Evolutionary conservation across 176 grass and related monocot species (phyloP).

Genomic region (Phoenix roebelenii): DNA sequence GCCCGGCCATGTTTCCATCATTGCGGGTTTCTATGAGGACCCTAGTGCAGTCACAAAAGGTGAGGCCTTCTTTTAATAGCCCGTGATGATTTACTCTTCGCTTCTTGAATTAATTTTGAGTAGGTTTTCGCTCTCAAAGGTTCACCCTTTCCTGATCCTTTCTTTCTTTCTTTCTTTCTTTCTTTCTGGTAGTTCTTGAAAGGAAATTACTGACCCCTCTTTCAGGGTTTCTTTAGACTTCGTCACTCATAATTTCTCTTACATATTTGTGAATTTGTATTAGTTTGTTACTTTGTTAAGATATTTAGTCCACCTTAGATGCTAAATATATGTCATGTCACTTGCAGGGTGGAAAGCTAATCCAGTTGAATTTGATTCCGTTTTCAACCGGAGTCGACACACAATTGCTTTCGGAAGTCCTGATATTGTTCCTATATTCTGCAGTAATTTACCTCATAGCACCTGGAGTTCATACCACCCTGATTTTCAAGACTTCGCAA

Average conservation of each 20-base stretch:
- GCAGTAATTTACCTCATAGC: constrained; percentile 57
- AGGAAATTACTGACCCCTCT: too few relatives aligned
- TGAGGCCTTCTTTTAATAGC: neutral
- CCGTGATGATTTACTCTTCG: too few relatives aligned
- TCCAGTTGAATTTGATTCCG: constrained; percentile 95
- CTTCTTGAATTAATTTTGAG: too few relatives aligned
- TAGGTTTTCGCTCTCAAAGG: too few relatives aligned
- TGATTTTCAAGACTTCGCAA: constrained; percentile 85
- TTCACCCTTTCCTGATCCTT: too few relatives aligned
- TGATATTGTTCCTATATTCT: constrained; percentile 96
- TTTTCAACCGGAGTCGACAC: constrained; percentile 78
- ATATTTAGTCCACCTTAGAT: too few relatives aligned
- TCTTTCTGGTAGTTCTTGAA: too few relatives aligned
- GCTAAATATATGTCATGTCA: neutral
- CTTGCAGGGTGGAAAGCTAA: constrained; percentile 89
- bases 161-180: too few relatives aligned
- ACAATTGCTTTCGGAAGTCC: constrained; percentile 79
- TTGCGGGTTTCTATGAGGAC: constrained; percentile 84
- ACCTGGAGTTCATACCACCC: constrained; percentile 79
- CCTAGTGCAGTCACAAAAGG: constrained; percentile 90
- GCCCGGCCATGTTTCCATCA: constrained; percentile 78
- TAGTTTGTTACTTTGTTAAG: too few relatives aligned
- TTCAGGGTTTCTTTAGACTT: too few relatives aligned
- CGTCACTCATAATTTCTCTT: too few relatives aligned
- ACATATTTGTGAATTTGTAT: too few relatives aligned